Evolutionary conservation across 192 early-diverging fungal genomes (phyloP).

Genomic region (Fimicolochytrium jonesii): DNA sequence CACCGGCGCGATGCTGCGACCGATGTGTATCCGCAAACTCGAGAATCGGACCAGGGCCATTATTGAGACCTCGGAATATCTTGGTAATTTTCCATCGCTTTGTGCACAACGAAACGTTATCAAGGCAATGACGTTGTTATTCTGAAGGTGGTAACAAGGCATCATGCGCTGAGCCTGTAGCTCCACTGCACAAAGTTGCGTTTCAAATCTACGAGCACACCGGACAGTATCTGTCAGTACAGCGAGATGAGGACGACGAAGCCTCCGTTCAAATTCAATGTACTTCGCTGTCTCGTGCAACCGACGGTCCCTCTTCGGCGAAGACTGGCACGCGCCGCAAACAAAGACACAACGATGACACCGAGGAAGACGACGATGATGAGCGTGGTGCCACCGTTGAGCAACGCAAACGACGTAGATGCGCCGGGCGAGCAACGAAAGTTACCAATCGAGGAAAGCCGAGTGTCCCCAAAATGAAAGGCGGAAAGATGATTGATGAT

Average conservation of each 20-base stretch:
- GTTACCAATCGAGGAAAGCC: neutral
- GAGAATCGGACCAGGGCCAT: conserved; percentile 63
- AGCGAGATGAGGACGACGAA: neutral
- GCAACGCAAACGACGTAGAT: neutral
- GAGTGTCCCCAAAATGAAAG: neutral
- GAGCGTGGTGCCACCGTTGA: neutral
- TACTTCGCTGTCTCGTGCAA: neutral
- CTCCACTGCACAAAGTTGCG: conserved; percentile 87
- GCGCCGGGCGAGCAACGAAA: neutral
- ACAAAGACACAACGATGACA: neutral
- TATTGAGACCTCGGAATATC: too few species aligned
- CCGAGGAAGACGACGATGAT: neutral
- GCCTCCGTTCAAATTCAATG: neutral
- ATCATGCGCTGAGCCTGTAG: conserved; percentile 70
- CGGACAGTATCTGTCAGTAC: conserved; percentile 7
- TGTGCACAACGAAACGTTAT: too few species aligned
- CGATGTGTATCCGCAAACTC: conserved; percentile 79
- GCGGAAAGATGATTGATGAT: conserved; percentile 61
- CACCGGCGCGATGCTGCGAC: conserved; percentile 76
- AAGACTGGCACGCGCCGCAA: neutral
- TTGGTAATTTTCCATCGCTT: too few species aligned
- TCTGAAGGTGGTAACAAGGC: neutral
- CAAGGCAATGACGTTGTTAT: too few species aligned
- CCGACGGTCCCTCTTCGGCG: neutral
- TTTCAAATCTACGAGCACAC: conserved; percentile 69